Conservation (phyloP, 2,329 filamentous ascomycete genomes). For the Ophiostoma tasmaniense region DNA sequence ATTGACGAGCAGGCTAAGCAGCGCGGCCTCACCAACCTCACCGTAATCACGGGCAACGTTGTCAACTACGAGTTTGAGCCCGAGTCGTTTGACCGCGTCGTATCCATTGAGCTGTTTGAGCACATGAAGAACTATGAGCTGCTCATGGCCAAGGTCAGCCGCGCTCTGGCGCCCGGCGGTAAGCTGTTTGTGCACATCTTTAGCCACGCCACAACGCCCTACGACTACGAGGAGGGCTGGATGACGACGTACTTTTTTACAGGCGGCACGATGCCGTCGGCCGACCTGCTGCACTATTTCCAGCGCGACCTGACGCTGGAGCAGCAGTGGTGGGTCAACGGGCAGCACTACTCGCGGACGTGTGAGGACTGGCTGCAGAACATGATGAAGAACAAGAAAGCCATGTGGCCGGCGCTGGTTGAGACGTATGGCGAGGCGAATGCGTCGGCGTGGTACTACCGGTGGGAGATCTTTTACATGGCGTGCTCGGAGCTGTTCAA, state of each 20-base stretch:
- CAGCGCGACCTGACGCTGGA: constrained; percentile 52
- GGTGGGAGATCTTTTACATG: constrained; percentile 67
- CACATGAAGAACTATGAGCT: constrained; percentile 70
- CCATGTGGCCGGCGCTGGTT: constrained; percentile 55
- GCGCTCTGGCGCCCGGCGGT: constrained; percentile 51
- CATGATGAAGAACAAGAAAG: constrained; percentile 49
- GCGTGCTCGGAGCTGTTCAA: constrained; percentile 63
- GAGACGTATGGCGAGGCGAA: constrained; percentile 57
- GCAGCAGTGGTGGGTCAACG: constrained; percentile 64
- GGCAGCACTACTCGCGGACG: constrained; percentile 59
- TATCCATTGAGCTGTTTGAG: constrained; percentile 64
- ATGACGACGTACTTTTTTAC: constrained; percentile 69
- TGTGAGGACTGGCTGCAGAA: constrained; percentile 60
- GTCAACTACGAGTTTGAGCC: constrained; percentile 56
- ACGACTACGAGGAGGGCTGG: constrained; percentile 65
- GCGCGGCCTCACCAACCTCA: constrained; percentile 51
- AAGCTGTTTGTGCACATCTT: constrained; percentile 66
- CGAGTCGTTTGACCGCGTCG: constrained; percentile 52
- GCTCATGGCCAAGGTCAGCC: constrained; percentile 54
- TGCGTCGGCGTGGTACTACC: constrained; percentile 54
- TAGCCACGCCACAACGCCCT: constrained; percentile 54
- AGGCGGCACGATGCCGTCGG: constrained; percentile 62
- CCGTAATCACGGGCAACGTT: constrained; percentile 58
- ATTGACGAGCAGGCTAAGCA: constrained; percentile 51
- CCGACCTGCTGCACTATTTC: constrained; percentile 59